Evolutionary conservation across 2,329 filamentous ascomycete genomes (phyloP), one percentile per base, ranked within the genome.

Genomic region (Dothidotthia symphoricarpi): DNA sequence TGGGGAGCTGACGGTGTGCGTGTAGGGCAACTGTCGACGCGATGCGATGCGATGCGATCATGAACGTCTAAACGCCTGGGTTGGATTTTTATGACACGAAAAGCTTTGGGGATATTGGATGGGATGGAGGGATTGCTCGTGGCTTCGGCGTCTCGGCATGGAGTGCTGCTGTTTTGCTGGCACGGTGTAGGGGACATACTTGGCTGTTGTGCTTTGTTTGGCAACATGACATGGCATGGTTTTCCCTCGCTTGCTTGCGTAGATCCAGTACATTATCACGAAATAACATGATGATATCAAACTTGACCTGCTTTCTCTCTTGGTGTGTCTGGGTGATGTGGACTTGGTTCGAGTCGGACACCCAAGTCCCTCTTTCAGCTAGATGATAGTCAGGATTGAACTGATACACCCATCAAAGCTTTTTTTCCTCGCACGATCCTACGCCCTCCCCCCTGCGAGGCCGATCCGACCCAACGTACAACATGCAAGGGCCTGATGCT

Each of bases 141-240:
- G 26, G 44, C 36, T 39, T 44, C 44, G 55, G 54, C 55, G 58
- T 58, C 53, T 57, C 44, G 57, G 57, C 53, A 53, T 37, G 44
- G 42, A 43, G 47, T 51, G 41, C 43, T 46, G 36, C 29, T 47
- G 51, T 47, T 49, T 45, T 24, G 39, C 38, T 45, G 35, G 17
- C 38, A 36, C n/a, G n/a, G n/a, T n/a, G n/a, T n/a, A n/a, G n/a
- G n/a, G n/a, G n/a, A n/a, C n/a, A n/a, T n/a, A n/a, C n/a, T n/a
- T n/a, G n/a, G n/a, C n/a, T n/a, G n/a, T n/a, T n/a, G n/a, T n/a
- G n/a, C n/a, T n/a, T n/a, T n/a, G n/a, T n/a, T n/a, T n/a, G n/a
- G n/a, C n/a, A n/a, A n/a, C n/a, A n/a, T n/a, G n/a, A n/a, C 41
- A 48, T 45, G 32, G 34, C 37, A 47, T 37, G 16, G 26, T 34